Base-by-base conservation (phyloP, 176 grass and related monocot genomes). In the Bothriochloa decipiens region DNA sequence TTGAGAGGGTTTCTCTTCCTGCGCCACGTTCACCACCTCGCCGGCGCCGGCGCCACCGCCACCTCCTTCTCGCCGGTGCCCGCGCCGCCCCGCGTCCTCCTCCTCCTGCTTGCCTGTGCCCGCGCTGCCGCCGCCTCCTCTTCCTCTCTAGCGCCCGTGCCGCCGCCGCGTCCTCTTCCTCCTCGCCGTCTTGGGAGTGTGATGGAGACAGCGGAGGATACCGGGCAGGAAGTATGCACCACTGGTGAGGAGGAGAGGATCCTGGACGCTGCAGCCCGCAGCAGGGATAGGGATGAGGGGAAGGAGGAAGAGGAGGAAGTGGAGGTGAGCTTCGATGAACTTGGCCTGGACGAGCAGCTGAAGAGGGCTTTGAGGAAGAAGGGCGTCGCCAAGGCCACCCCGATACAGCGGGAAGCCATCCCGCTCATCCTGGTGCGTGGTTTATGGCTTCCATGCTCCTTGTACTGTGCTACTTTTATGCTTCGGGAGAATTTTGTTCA, bases 361-460 rank as follows among this genome's bases (percentile, higher is more conserved):
- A 95, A 86, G 77, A 86, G 92, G 81, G 95, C 95, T 73, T 36
- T 97, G 79, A 84, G 88, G 89, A 97, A 97, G 91, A 91, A 93
- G 78, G 87, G 87, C 49, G 77, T 97, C 68, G 42, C 77, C 49
- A 79, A 80, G 26, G 84, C 88, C 33, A 95, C 92, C 71, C 92
- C 88, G 1, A 97, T 97, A 81, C 95, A 97, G 71, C 74, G 82
- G 36, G 90, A 93, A 69, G 92, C 91, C 26, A 90, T 97, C 79
- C 95, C 95, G n/a, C 90, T 93, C 47, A 95, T 95, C 25, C 67
- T 98, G 90, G 95, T 98, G 36, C 41, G 85, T 42, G 20, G 27
- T 60, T 57, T 74, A 37, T 79, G 18, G 40, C 15, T 16, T 5
- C 4, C 15, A 2, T 79, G 11, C n/a, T 66, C 42, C 57, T 43